phyloP scores from a whole-genome alignment of 768 basidiomycete genomes.

The Boletus rubropictus region DNA sequence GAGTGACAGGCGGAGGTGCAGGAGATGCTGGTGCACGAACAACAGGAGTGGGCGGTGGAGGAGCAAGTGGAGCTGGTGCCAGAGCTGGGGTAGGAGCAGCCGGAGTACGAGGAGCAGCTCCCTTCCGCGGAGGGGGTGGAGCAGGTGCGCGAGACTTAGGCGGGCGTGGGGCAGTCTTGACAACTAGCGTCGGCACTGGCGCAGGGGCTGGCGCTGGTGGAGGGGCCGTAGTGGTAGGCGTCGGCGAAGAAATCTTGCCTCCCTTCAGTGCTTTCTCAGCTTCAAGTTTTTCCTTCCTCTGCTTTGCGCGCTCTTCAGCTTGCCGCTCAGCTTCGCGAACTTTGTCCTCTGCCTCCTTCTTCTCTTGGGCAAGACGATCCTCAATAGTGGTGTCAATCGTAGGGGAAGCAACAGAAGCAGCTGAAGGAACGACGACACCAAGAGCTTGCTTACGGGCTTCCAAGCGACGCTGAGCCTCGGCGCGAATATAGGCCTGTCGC shows the following conservation, averaged over 20 bases:
- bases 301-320: constrained; percentile 71
- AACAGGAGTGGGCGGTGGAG: constrained; percentile 21
- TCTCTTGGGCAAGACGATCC: constrained; percentile 79
- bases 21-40: constrained; percentile 31
- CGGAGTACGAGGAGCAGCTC: constrained; percentile 4
- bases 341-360: constrained; percentile 88
- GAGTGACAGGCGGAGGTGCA: constrained; percentile 49
- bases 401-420: constrained; percentile 35
- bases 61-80: constrained; percentile 19
- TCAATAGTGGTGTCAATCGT: constrained; percentile 76
- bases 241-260: constrained; percentile 35
- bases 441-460: constrained; percentile 81
- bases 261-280: constrained; percentile 64
- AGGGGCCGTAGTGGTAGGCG: constrained; percentile 41
- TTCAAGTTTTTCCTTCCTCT: constrained; percentile 68
- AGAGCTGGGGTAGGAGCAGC: constrained; percentile 24
- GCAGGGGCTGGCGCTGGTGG: constrained; percentile 35
- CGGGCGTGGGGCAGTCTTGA: constrained; percentile 34
- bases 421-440: constrained; percentile 53
- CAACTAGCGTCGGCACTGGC: constrained; percentile 35
- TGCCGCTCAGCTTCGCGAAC: constrained; percentile 70
- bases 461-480: constrained; percentile 76
- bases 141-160: constrained; percentile 24
- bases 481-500: constrained; percentile 67
- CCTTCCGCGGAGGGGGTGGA: constrained; percentile 33